These are phyloP conservation scores for Obelidium mucronatum DNA, from an alignment of 192 early-diverging fungal genomes.

Conservation along the genomic window DNA sequence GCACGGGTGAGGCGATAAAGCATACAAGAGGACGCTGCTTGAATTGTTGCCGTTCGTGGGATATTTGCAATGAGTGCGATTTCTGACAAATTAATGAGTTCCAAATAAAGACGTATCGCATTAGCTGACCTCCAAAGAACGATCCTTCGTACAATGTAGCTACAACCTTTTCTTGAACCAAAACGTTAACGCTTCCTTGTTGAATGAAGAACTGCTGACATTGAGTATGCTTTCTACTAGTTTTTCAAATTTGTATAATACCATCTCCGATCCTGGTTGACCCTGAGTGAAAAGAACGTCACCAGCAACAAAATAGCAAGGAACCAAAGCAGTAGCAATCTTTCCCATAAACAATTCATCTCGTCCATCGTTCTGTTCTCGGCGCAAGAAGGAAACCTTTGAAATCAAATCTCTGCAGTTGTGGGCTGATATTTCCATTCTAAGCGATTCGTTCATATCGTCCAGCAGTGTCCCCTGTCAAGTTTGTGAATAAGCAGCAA, in stretches of 20 bases:
- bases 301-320: conserved; percentile 37
- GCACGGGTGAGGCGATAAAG: conserved; percentile 23
- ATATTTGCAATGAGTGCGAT: conserved; percentile 33
- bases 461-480: conserved; percentile 15
- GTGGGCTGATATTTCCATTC: conserved; percentile 37
- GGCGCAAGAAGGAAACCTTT: conserved; percentile 40
- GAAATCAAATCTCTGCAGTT: conserved; percentile 36
- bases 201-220: conserved; percentile 43
- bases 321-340: conserved; percentile 23
- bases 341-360: conserved; percentile 40
- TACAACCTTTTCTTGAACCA: conserved; percentile 39
- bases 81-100: neutral
- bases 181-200: conserved; percentile 43
- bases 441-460: conserved; percentile 34
- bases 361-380: conserved; percentile 38
- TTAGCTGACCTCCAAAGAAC: conserved; percentile 40
- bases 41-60: conserved; percentile 40
- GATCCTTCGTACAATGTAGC: conserved; percentile 38
- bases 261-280: conserved; percentile 43
- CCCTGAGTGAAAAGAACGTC: conserved; percentile 37
- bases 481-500: neutral
- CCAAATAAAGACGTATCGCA: neutral
- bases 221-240: neutral
- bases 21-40: neutral
- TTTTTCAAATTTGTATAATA: conserved; percentile 3